A percentile compares a stretch with the other conserved stretches of the same genome.
Conservation (phyloP, 2,329 filamentous ascomycete genomes). For the Exserohilum turcica region DNA sequence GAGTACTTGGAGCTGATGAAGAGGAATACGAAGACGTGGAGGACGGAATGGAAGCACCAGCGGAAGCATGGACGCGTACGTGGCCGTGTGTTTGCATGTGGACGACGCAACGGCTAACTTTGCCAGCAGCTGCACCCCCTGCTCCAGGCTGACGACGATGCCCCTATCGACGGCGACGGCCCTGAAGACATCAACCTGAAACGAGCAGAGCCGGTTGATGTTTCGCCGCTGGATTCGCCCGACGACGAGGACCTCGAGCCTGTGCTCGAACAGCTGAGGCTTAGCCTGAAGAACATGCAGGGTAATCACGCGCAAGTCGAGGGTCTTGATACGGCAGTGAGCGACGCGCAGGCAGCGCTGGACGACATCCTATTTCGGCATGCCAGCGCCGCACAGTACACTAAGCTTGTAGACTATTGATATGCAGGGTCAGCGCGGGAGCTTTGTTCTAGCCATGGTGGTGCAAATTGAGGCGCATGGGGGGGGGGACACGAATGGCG, state of each 20-base stretch:
- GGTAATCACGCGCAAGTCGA: slow-evolving; percentile 46
- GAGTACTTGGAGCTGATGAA: slow-evolving; percentile 36
- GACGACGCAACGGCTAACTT: slow-evolving; percentile 23
- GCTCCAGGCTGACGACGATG: slow-evolving; percentile 26
- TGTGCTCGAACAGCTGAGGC: slow-evolving; percentile 45
- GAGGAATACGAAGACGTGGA: slow-evolving; percentile 37
- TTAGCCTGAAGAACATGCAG: slow-evolving; percentile 48
- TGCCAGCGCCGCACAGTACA: slow-evolving; percentile 39
- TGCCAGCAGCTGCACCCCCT: slow-evolving; percentile 42
- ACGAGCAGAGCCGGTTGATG: slow-evolving; percentile 21
- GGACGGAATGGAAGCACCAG: slow-evolving; percentile 38
- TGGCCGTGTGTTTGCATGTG: slow-evolving; percentile 8
- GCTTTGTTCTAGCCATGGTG: slow-evolving; percentile 20
- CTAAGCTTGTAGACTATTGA: slow-evolving; percentile 37
- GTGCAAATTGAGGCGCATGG: slow-evolving; percentile 28
- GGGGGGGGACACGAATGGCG: slow-evolving; percentile 16
- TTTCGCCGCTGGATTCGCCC: slow-evolving; percentile 32
- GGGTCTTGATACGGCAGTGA: slow-evolving; percentile 41
- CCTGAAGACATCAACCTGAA: slow-evolving; percentile 42
- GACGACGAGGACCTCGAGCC: slow-evolving; percentile 43
- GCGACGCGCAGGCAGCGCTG: slow-evolving; percentile 37
- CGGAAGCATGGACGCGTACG: slow-evolving; percentile 38
- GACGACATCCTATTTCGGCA: slow-evolving; percentile 45
- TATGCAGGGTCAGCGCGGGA: slow-evolving; percentile 30
- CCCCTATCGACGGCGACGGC: slow-evolving; percentile 26